Percentiles rank a stretch among this genome's conserved stretches.
These are phyloP conservation scores for Fusarium incarnatum DNA, from an alignment of 2,329 filamentous ascomycete species.

Conservation along the genomic window DNA sequence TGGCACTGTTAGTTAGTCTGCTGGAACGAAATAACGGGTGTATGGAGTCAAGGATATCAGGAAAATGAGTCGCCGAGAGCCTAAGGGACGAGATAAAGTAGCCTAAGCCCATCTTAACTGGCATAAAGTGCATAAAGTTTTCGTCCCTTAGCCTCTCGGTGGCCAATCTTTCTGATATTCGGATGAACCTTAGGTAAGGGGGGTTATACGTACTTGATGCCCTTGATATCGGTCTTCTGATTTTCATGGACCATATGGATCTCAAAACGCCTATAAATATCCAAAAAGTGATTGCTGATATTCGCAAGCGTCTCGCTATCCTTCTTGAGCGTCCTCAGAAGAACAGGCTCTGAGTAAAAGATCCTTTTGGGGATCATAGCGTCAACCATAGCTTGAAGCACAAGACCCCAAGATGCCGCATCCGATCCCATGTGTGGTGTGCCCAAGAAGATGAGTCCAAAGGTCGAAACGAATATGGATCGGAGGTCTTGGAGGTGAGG, in stretches of 20 bases:
- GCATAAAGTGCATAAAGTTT: background rate
- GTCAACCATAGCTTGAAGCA: constrained; percentile 75
- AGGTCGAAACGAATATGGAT: constrained; percentile 79
- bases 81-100: background rate
- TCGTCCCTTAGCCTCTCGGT: background rate
- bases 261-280: constrained; percentile 76
- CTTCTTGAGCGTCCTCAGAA: constrained; percentile 76
- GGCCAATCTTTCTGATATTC: background rate
- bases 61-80: background rate
- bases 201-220: constrained; percentile 61
- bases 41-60: background rate
- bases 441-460: constrained; percentile 80
- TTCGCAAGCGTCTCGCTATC: constrained; percentile 80
- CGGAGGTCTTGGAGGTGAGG: constrained; percentile 72
- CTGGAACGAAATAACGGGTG: background rate
- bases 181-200: background rate
- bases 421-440: constrained; percentile 80
- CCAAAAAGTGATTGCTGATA: constrained; percentile 78
- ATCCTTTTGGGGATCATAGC: constrained; percentile 73
- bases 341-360: constrained; percentile 73
- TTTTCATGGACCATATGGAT: constrained; percentile 84
- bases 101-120: background rate
- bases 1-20: constrained; percentile 15
- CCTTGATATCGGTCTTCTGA: constrained; percentile 75
- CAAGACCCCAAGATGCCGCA: constrained; percentile 73